phyloP scores from a whole-genome alignment of 768 basidiomycete species.

The Psilocybe sp. region DNA sequence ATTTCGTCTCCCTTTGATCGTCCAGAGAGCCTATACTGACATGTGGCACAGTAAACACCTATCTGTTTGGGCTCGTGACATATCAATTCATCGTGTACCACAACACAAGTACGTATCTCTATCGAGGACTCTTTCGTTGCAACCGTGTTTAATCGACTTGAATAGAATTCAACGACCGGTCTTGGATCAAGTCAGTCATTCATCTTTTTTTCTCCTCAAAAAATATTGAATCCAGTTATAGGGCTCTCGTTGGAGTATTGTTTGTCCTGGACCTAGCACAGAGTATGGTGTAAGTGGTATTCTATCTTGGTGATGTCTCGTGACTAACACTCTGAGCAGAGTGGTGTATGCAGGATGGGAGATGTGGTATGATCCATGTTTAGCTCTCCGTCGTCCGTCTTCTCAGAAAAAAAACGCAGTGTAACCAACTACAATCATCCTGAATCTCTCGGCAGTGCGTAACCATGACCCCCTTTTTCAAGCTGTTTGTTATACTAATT shows the following conservation, averaged over 20 bases:
- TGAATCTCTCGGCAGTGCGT: conserved; percentile 28
- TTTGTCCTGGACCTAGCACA: conserved; percentile 34
- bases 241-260: conserved; percentile 28
- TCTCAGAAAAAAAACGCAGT: conserved; percentile 7
- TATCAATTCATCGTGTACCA: conserved; percentile 39
- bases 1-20: background rate
- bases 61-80: conserved; percentile 38
- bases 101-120: conserved; percentile 25
- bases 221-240: conserved; percentile 7
- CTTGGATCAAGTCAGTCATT: conserved; percentile 28
- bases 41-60: conserved; percentile 24
- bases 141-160: background rate
- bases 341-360: conserved; percentile 32
- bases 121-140: background rate
- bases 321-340: conserved; percentile 6
- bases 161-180: conserved; percentile 35
- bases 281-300: conserved; percentile 29
- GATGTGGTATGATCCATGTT: conserved; percentile 7
- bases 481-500: too few species aligned
- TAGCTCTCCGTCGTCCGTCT: too few species aligned
- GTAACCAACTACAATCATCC: conserved; percentile 39
- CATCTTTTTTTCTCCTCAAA: background rate
- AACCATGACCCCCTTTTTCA: background rate
- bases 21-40: background rate
- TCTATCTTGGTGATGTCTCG: conserved; percentile 2